phyloP scores from a whole-genome alignment of 495 filamentous ascomycete species.

The Usnea hakonensis region DNA sequence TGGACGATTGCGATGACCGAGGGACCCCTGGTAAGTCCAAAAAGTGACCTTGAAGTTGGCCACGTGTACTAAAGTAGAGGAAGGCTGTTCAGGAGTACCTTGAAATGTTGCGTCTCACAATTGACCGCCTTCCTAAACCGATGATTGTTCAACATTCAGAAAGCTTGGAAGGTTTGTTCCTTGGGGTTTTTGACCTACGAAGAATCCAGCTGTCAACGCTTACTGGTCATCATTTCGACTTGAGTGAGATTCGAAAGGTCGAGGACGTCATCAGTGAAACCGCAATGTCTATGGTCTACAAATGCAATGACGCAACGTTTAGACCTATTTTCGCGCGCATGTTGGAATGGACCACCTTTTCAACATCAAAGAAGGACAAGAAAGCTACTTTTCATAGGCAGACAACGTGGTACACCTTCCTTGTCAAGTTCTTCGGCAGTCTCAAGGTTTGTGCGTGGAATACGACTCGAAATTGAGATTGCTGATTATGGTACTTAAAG shows the following conservation, averaged over 20 bases:
- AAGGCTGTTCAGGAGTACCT: conserved; percentile 62
- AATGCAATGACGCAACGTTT: conserved; percentile 93
- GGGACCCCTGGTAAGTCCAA: conserved; percentile 50
- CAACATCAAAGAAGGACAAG: conserved; percentile 51
- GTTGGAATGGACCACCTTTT: conserved; percentile 64
- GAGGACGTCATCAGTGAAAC: conserved; percentile 58
- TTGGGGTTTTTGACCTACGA: conserved; percentile 65
- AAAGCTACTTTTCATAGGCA: conserved; percentile 48
- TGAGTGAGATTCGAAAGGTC: conserved; percentile 50
- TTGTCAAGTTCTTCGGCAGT: conserved; percentile 66
- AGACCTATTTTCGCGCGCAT: conserved; percentile 81
- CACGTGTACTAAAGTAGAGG: conserved; percentile 21
- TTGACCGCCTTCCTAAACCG: conserved; percentile 70
- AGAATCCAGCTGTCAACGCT: conserved; percentile 40
- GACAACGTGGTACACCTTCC: conserved; percentile 70
- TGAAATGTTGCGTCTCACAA: conserved; percentile 53
- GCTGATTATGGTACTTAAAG: conserved; percentile 26
- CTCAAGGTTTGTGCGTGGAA: conserved; percentile 52
- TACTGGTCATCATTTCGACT: conserved; percentile 35
- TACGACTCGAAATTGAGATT: neutral
- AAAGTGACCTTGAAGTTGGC: neutral
- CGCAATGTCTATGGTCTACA: conserved; percentile 83
- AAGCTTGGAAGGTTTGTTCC: conserved; percentile 60
- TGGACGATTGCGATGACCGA: conserved; percentile 53
- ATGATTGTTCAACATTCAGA: conserved; percentile 60